Percentiles rank a stretch among this genome's conserved stretches.
These are phyloP conservation scores for Primulina tabacum DNA, from an alignment of 257 asterid genomes.

Conservation along the genomic window DNA sequence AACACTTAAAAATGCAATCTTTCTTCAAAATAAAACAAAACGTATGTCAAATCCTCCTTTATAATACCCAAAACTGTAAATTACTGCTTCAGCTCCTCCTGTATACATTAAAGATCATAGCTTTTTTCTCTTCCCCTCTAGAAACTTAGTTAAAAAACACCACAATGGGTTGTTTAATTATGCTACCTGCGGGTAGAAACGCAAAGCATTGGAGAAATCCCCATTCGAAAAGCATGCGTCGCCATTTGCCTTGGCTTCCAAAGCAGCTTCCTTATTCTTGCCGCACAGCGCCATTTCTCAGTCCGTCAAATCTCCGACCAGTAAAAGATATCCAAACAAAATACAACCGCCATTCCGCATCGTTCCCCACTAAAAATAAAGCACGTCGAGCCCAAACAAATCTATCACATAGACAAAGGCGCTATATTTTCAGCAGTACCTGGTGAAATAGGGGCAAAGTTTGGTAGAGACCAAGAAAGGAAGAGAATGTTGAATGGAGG, in stretches of 20 bases:
- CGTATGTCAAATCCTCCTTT: background rate
- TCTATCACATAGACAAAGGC: background rate
- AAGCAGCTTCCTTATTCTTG: constrained; percentile 66
- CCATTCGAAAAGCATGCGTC: constrained; percentile 68
- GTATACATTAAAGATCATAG: constrained; percentile 3
- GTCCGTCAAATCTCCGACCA: constrained; percentile 76
- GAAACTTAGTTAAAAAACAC: constrained; percentile 4
- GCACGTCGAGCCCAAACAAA: background rate
- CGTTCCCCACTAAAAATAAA: background rate
- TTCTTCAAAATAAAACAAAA: background rate
- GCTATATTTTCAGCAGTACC: constrained; percentile 35
- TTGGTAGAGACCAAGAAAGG: constrained; percentile 60
- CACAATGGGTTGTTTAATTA: background rate
- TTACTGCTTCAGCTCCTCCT: background rate
- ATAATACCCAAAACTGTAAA: background rate
- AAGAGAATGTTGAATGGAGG: constrained; percentile 58
- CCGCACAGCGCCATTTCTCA: constrained; percentile 58
- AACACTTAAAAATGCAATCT: background rate
- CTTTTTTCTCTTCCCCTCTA: background rate
- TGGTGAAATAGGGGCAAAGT: constrained; percentile 64
- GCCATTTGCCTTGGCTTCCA: constrained; percentile 71
- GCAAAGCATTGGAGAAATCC: constrained; percentile 61
- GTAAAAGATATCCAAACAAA: constrained; percentile 34
- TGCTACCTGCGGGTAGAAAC: constrained; percentile 71
- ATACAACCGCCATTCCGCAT: background rate